Base-by-base conservation (phyloP, 495 filamentous ascomycete species). In the Chlorociboria aeruginascens region DNA sequence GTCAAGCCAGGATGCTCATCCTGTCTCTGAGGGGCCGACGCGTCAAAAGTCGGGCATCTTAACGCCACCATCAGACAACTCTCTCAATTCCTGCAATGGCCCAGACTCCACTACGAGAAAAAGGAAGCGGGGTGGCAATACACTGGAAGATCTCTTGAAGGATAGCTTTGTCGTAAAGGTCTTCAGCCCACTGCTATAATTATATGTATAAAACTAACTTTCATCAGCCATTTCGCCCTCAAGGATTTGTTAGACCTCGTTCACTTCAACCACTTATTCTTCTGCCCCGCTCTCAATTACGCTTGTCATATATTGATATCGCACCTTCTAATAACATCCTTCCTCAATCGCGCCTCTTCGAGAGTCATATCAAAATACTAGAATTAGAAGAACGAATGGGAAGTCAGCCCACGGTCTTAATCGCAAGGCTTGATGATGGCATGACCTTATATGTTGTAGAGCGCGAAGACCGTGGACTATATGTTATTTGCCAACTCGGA, bases 371-470 rank as follows among this genome's bases (percentile, higher is more conserved):
- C 35, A 76, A 76, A 38, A 70, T 77, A 25, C 61, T 86, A 17
- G 79, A 84, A 46, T 65, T 72, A 39, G 76, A 80, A 44, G 62
- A 71, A 28, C 73, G 73, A 11, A 61, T 69, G 50, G 62, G 65
- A 45, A 61, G 66, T 13, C 66, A 69, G 6, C 71, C 70, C 28
- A 66, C 68, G 32, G 70, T 93, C 1, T 73, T 95, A 8, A 72
- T 87, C 36, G 84, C 81, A 29, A 69, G 79, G 41, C 67, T 78
- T 17, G 71, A 80, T 33, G 65, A 75, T 57, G 43, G 38, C 2
- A 73, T 70, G 17, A 70, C 69, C 7, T 52, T 85, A 6, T 89
- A 82, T 61, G 82, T 78, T 11, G 61, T 94, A 31, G 89, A 95
- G 63, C 66, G 75, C n/a, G 81, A 85, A 28, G 71, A 71, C 41